A percentile compares a stretch with the other conserved stretches of the same genome.
phyloP scores from a whole-genome alignment of 225 moss, liverwort and hornwort species.

The Takakia lepidozioides region DNA sequence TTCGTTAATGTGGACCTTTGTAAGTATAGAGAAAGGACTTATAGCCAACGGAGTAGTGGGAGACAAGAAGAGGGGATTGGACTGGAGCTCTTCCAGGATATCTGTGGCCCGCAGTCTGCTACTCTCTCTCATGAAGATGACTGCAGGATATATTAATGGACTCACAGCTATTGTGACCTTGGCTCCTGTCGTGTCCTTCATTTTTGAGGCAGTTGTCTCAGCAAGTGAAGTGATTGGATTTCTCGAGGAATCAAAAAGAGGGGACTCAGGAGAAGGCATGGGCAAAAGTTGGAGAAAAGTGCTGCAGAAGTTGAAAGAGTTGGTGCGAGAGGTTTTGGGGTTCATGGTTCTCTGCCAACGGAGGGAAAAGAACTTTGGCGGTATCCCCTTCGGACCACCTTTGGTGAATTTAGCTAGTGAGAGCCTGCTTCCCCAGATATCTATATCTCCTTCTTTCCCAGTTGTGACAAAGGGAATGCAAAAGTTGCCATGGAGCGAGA shows the following conservation, averaged over 20 bases:
- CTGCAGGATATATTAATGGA: constrained; percentile 28
- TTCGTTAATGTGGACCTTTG: constrained; percentile 35
- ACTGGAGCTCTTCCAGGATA: constrained; percentile 4
- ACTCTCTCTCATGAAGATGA: constrained; percentile 24
- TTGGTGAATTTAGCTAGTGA: constrained; percentile 22
- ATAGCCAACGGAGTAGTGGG: background rate
- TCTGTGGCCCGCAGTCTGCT: constrained; percentile 22
- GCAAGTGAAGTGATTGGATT: constrained; percentile 2
- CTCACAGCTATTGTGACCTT: constrained; percentile 30
- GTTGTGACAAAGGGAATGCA: constrained; percentile 17
- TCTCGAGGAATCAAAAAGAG: no score
- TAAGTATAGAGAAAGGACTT: constrained; percentile 14
- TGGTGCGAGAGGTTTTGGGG: constrained; percentile 30
- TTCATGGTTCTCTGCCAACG: constrained; percentile 40
- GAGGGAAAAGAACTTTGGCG: constrained; percentile 11
- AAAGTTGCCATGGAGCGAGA: constrained; percentile 21
- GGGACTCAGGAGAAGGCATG: no score
- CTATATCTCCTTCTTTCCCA: constrained; percentile 22
- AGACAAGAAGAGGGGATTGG: background rate
- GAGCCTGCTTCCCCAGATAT: constrained; percentile 22
- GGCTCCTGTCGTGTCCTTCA: constrained; percentile 25
- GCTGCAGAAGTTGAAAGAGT: constrained; percentile 16
- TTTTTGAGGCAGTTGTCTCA: constrained; percentile 8
- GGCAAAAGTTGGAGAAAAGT: constrained; percentile 15
- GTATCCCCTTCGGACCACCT: constrained; percentile 29